Percentiles rank a stretch among this genome's conserved stretches.
Conservation (phyloP, 257 asterid species). For the Pogostemon cablin region DNA sequence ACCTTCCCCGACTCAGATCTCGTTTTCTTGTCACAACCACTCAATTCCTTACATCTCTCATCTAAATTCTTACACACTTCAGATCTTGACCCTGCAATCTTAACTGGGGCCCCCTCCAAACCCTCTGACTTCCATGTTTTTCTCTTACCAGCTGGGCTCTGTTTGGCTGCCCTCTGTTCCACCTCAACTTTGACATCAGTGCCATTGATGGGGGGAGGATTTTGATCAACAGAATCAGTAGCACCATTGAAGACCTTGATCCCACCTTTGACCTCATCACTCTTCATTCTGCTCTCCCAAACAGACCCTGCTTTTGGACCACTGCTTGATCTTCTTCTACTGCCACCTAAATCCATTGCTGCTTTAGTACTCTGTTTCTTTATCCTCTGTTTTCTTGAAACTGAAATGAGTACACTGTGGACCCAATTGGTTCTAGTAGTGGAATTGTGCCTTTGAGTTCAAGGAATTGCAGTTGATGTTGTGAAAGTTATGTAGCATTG, state of each 20-base stretch:
- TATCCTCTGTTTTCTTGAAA: slow-evolving; percentile 16
- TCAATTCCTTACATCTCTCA: slow-evolving; percentile 41
- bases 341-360: slow-evolving; percentile 49
- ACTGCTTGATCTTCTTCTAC: slow-evolving; percentile 48
- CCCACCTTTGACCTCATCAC: slow-evolving; percentile 72
- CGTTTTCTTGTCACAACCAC: slow-evolving; percentile 40
- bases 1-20: slow-evolving; percentile 38
- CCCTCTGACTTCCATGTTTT: slow-evolving; percentile 76
- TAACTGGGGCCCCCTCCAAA: slow-evolving; percentile 54
- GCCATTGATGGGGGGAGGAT: too few species aligned
- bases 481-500: slow-evolving; percentile 48
- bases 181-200: too few species aligned
- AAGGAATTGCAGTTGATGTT: slow-evolving; percentile 42
- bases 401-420: slow-evolving; percentile 42
- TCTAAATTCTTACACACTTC: slow-evolving; percentile 50
- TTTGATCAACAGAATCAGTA: slow-evolving; percentile 24
- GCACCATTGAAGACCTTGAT: slow-evolving; percentile 54
- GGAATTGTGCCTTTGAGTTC: slow-evolving; percentile 50
- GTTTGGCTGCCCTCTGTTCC: slow-evolving; percentile 46
- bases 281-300: slow-evolving; percentile 90
- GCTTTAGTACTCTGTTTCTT: slow-evolving; percentile 29
- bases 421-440: slow-evolving; percentile 30
- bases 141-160: slow-evolving; percentile 65
- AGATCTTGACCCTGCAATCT: slow-evolving; percentile 62
- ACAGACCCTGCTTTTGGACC: slow-evolving; percentile 79